A percentile compares a stretch with the other conserved stretches of the same genome.
phyloP scores from a whole-genome alignment of 2,329 filamentous ascomycete genomes.

The Phoma sp. region DNA sequence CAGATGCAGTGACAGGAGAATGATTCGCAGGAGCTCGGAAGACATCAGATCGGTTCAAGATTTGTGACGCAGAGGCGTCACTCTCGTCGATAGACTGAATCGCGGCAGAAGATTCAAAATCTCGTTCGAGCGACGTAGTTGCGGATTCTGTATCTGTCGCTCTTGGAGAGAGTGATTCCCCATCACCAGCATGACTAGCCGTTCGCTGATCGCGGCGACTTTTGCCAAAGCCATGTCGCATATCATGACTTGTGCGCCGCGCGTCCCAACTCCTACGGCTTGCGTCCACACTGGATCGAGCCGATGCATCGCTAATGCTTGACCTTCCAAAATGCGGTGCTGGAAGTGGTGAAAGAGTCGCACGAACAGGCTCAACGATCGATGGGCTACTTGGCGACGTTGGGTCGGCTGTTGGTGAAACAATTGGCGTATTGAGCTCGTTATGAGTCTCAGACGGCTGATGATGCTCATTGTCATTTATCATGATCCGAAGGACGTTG shows the following conservation, averaged over 20 bases:
- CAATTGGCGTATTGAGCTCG: constrained; percentile 20
- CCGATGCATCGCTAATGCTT: constrained; percentile 52
- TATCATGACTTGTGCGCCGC: constrained; percentile 42
- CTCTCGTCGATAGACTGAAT: constrained; percentile 69
- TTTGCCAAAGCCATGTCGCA: constrained; percentile 67
- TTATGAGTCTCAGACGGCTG: constrained; percentile 20
- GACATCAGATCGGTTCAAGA: constrained; percentile 83
- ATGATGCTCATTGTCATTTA: constrained; percentile 65
- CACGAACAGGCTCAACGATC: constrained; percentile 50
- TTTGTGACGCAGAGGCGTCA: constrained; percentile 86
- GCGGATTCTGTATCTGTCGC: constrained; percentile 74
- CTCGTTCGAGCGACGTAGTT: constrained; percentile 74
- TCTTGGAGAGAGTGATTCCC: constrained; percentile 55
- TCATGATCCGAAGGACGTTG: constrained; percentile 73
- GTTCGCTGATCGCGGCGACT: constrained; percentile 60
- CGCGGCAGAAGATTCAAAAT: constrained; percentile 73
- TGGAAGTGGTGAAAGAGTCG: constrained; percentile 52
- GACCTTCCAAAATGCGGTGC: constrained; percentile 38
- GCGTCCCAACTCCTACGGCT: constrained; percentile 49
- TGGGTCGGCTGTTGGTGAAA: constrained; percentile 16
- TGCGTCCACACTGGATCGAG: constrained; percentile 48
- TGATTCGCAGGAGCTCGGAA: constrained; percentile 78
- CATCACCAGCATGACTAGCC: constrained; percentile 57
- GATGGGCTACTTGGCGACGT: constrained; percentile 30
- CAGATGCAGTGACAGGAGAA: constrained; percentile 27